These are phyloP conservation scores for Albugo candida DNA, from an alignment of 352 stramenopile genomes.

Conservation along the genomic window DNA sequence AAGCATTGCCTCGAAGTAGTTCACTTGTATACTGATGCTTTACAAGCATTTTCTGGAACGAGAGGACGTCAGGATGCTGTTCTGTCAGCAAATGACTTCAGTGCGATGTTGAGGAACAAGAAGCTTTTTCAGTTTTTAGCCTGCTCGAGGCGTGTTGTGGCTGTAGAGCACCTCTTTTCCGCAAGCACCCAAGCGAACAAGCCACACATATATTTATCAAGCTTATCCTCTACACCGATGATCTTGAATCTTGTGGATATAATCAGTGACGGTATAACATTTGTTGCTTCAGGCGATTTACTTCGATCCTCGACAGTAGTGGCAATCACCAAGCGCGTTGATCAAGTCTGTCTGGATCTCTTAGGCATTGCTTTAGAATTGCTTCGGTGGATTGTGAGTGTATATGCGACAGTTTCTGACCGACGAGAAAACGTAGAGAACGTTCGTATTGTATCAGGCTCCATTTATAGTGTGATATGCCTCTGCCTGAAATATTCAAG, in stretches of 20 bases:
- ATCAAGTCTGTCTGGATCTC: constrained; percentile 48
- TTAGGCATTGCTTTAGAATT: constrained; percentile 26
- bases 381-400: constrained; percentile 45
- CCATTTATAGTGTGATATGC: constrained; percentile 59
- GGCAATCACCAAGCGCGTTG: constrained; percentile 30
- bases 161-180: too few species aligned
- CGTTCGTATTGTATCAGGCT: constrained; percentile 33
- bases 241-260: constrained; percentile 22
- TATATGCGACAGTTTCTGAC: constrained; percentile 22
- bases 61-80: too few species aligned
- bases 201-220: too few species aligned
- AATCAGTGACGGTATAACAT: constrained; percentile 30
- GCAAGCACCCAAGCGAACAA: too few species aligned
- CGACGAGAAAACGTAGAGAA: constrained; percentile 18
- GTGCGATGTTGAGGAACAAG: too few species aligned
- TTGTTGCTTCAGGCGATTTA: constrained; percentile 30
- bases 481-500: constrained; percentile 41
- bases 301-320: constrained; percentile 25
- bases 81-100: too few species aligned
- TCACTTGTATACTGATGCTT: too few species aligned
- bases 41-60: too few species aligned
- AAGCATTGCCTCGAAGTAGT: too few species aligned
- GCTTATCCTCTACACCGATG: too few species aligned
- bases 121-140: too few species aligned
- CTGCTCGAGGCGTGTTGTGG: too few species aligned